Conservation (phyloP, 2,329 filamentous ascomycete genomes). For the Emmonsia crescens region DNA sequence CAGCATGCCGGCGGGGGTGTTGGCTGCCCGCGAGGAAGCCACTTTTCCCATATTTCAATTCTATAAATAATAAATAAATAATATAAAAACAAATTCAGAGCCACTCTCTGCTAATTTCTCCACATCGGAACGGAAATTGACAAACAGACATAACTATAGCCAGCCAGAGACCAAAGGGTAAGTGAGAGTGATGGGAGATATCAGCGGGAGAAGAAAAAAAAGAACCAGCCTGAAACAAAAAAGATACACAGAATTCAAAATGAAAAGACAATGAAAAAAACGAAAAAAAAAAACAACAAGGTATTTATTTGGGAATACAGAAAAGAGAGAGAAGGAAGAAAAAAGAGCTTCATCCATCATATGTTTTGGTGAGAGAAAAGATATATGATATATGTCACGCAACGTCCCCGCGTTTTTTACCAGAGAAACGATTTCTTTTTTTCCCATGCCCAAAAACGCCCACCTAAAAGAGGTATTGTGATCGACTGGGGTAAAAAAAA, state of each 20-base stretch:
- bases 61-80: too few species aligned
- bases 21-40: background rate
- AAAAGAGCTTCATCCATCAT: background rate
- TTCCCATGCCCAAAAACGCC: constrained; percentile 1
- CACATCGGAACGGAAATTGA: background rate
- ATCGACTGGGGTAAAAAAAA: background rate
- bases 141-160: background rate
- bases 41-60: background rate
- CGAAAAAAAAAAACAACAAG: background rate
- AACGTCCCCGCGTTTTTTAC: background rate
- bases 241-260: background rate
- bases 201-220: background rate
- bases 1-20: background rate
- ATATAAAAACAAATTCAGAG: background rate
- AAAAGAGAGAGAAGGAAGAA: too few species aligned
- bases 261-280: background rate
- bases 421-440: background rate
- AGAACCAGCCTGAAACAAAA: background rate
- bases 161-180: background rate
- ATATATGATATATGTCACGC: background rate
- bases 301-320: background rate
- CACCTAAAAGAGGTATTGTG: background rate
- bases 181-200: background rate
- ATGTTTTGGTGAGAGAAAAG: background rate
- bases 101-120: background rate